These are phyloP conservation scores for Diversispora epigaea DNA, from an alignment of 192 early-diverging fungal genomes.

Conservation along the genomic window DNA sequence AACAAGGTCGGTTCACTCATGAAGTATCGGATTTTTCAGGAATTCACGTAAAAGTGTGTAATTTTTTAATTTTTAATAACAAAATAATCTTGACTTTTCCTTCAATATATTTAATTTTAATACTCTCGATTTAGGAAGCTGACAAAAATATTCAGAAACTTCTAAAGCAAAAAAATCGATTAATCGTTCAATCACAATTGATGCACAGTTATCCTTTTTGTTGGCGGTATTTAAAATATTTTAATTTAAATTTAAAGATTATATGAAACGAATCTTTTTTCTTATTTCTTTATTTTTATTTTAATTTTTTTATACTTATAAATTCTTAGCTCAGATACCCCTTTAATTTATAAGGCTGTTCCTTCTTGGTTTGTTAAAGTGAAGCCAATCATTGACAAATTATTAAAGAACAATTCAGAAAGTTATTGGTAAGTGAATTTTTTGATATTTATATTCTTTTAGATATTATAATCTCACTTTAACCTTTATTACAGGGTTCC, in stretches of 20 bases:
- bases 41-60: constrained; percentile 75
- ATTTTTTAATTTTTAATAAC: background rate
- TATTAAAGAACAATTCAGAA: constrained; percentile 82
- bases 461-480: background rate
- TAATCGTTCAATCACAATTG: constrained; percentile 89
- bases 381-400: constrained; percentile 74
- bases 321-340: constrained; percentile 74
- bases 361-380: constrained; percentile 98
- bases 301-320: background rate
- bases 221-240: constrained; percentile 60
- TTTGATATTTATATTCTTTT: background rate
- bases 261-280: too few species aligned
- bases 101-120: too few species aligned
- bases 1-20: constrained; percentile 75
- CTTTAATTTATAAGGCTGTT: constrained; percentile 94
- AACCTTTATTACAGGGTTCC: constrained; percentile 63
- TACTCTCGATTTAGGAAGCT: constrained; percentile 60
- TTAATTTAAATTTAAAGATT: too few species aligned
- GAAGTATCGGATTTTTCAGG: constrained; percentile 79
- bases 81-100: too few species aligned
- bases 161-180: constrained; percentile 75
- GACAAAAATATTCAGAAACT: constrained; percentile 95
- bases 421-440: constrained; percentile 70
- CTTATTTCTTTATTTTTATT: too few species aligned
- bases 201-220: constrained; percentile 97